These are phyloP conservation scores for Dactylonectria estremocensis DNA, from an alignment of 2,329 filamentous ascomycete species.

Conservation along the genomic window DNA sequence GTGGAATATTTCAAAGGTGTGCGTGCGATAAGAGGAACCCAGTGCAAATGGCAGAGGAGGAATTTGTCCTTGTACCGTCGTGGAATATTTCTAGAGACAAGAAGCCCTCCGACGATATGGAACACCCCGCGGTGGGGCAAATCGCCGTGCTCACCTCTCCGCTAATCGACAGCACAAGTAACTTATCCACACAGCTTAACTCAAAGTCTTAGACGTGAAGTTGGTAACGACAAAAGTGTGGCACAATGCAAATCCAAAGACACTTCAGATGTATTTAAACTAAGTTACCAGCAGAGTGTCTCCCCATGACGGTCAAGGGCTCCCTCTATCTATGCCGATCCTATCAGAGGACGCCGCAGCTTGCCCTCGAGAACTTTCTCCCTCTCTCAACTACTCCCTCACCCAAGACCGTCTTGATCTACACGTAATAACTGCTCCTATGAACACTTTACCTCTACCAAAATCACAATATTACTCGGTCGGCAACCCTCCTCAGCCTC, in stretches of 20 bases:
- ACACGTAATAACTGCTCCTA: not conserved
- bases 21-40: not conserved
- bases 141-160: not conserved
- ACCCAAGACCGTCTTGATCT: slow-evolving; percentile 17
- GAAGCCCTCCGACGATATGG: slow-evolving; percentile 17
- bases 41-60: not conserved
- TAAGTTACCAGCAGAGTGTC: slow-evolving; percentile 28
- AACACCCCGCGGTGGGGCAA: slow-evolving; percentile 30
- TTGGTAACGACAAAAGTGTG: too few relatives aligned
- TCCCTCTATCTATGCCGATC: slow-evolving; percentile 39
- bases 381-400: slow-evolving; percentile 2
- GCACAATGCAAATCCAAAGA: slow-evolving; percentile 1
- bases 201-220: too few relatives aligned
- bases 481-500: slow-evolving; percentile 36
- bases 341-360: slow-evolving; percentile 33
- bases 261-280: slow-evolving; percentile 28
- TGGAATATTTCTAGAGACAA: slow-evolving; percentile 15
- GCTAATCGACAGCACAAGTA: not conserved
- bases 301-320: slow-evolving; percentile 28
- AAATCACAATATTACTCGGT: slow-evolving; percentile 38
- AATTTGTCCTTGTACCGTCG: not conserved
- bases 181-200: not conserved
- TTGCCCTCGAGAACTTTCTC: slow-evolving; percentile 13
- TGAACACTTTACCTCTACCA: not conserved
- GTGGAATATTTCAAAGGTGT: not conserved